A percentile compares a stretch with the other conserved stretches of the same genome.
These are phyloP conservation scores for Metschnikowia cerradonensis DNA, from an alignment of 805 yeast genomes.

Conservation along the genomic window DNA sequence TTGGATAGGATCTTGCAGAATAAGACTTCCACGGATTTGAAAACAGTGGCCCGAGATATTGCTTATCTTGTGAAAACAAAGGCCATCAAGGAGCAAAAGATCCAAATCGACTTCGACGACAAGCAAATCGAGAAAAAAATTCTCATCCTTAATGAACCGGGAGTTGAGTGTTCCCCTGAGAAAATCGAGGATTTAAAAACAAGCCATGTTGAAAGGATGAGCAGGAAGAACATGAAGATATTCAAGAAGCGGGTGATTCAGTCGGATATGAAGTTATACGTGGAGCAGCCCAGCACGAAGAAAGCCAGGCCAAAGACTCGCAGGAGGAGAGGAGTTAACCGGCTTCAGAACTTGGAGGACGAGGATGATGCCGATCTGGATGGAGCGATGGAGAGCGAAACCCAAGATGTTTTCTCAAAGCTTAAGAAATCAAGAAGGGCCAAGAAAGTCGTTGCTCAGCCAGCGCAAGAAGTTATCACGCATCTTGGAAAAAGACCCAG, in stretches of 20 bases:
- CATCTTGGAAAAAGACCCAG: conserved; percentile 12
- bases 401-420: conserved; percentile 8
- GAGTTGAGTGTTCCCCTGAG: conserved; percentile 25
- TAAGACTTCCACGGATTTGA: conserved; percentile 32
- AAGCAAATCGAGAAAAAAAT: conserved; percentile 27
- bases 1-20: conserved; percentile 29
- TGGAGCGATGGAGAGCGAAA: not conserved
- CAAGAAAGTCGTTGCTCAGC: conserved; percentile 10
- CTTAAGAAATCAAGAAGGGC: conserved; percentile 15
- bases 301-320: conserved; percentile 2
- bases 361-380: conserved; percentile 5
- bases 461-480: conserved; percentile 3
- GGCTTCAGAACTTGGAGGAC: conserved; percentile 14
- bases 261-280: conserved; percentile 14
- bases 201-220: conserved; percentile 13
- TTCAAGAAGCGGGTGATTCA: conserved; percentile 9
- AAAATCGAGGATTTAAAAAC: conserved; percentile 25
- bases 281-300: conserved; percentile 8
- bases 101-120: conserved; percentile 24
- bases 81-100: conserved; percentile 17
- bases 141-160: conserved; percentile 28
- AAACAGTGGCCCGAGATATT: conserved; percentile 39
- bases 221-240: conserved; percentile 11
- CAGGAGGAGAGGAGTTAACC: conserved; percentile 8
- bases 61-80: conserved; percentile 21